These are phyloP conservation scores for Cladosporium colombiae DNA, from an alignment of 2,329 filamentous ascomycete genomes.

Conservation along the genomic window DNA sequence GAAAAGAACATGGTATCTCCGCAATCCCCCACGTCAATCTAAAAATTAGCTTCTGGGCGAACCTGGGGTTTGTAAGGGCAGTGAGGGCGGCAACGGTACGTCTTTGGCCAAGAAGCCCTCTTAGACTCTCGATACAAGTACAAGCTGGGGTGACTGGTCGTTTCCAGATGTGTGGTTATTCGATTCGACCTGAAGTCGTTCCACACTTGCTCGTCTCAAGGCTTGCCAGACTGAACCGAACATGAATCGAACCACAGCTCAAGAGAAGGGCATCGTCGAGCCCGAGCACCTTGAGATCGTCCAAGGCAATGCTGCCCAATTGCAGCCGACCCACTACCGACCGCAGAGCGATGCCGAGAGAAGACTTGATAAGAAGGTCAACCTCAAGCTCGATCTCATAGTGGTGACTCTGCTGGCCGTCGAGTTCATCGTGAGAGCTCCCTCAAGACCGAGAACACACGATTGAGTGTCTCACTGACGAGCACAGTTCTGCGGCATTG, in stretches of 20 bases:
- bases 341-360: not conserved
- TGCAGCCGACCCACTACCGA: constrained; percentile 8
- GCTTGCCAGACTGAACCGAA: not conserved
- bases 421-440: constrained; percentile 5
- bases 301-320: not conserved
- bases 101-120: not conserved
- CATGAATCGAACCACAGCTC: not conserved
- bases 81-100: not conserved
- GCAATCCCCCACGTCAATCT: not conserved
- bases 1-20: not conserved
- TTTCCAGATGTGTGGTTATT: not conserved
- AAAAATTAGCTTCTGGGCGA: not conserved
- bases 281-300: constrained; percentile 4
- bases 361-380: not conserved
- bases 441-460: not conserved
- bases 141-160: not conserved
- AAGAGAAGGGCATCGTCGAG: constrained; percentile 12
- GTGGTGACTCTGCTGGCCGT: not conserved
- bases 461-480: not conserved
- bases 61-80: not conserved
- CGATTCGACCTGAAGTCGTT: not conserved
- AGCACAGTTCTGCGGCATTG: constrained; percentile 6
- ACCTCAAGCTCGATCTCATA: constrained; percentile 6
- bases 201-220: not conserved
- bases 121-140: not conserved